Evolutionary conservation across 2,329 filamentous ascomycete genomes (phyloP), one percentile per base, ranked within the genome.

Genomic region (Colletotrichum falcatum): DNA sequence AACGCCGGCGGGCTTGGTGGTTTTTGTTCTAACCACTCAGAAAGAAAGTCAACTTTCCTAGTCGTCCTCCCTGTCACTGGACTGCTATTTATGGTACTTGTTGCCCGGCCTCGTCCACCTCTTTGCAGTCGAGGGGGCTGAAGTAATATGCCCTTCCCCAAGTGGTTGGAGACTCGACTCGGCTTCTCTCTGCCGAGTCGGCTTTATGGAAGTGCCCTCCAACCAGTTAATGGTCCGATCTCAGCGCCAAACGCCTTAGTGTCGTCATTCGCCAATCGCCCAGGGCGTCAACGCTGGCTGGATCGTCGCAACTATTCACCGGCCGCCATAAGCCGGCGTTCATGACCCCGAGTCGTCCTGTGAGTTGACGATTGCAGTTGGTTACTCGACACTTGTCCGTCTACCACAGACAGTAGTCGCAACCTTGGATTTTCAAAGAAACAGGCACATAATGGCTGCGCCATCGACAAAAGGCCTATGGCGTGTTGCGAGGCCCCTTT

Each of bases 181-280:
- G 63, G 67, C 63, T 70, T 61, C 67, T 70, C 58, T 61, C 33
- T 8, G 7, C 11, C 3, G 35, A 61, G 49, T 70, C 67, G 67
- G 67, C 67, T 70, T 33, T 66, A 70, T 70, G 67, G 42, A 54
- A 23, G 6, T 16, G 12, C 1, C 30, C 33, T 7, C 28, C 5
- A 39, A 39, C 35, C 23, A 14, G 1, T n/a, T 35, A 8, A n/a
- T 28, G 1, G 28, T 30, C 59, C 44, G 42, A 44, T n/a, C 39
- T n/a, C 5, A 33, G 44, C 18, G 54, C 23, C 12, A 33, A 35
- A 33, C 44, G 14, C 30, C 44, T 14, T 39, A 7, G 39, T 51
- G 55, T 65, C 63, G 56, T 66, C 63, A 56, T 58, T 53, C 23
- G 49, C 39, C 49, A 26, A 62, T 46, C 1, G 42, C 14, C 9